Conservation (phyloP, 176 grass and related monocot genomes). For the Urochloa ruziziensis region DNA sequence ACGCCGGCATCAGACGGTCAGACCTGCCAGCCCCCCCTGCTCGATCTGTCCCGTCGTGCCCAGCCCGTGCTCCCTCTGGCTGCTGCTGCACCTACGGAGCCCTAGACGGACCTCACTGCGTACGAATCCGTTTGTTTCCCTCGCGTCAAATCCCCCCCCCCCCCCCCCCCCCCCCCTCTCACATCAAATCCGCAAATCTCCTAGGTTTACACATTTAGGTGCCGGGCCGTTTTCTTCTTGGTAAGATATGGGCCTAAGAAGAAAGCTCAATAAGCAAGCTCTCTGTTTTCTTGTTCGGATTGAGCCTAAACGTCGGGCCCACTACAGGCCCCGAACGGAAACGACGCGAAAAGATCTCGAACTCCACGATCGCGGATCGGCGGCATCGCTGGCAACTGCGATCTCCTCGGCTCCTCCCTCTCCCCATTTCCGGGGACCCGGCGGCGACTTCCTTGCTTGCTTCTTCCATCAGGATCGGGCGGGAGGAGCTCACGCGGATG, state of each 20-base stretch:
- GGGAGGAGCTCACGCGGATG: conserved; percentile 24
- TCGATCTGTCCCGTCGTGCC: background rate
- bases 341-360: background rate
- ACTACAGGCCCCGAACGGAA: background rate
- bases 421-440: background rate
- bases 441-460: background rate
- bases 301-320: background rate
- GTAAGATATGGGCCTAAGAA: background rate
- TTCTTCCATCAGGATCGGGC: background rate
- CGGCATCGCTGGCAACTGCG: background rate
- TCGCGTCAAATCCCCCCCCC: background rate
- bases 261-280: background rate
- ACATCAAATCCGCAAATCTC: background rate
- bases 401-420: too few relatives aligned
- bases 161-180: too few relatives aligned
- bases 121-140: background rate
- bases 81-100: too few relatives aligned
- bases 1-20: too few relatives aligned
- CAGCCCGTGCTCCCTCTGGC: background rate
- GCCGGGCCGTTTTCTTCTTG: background rate
- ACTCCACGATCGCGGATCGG: background rate
- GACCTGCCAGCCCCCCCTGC: too few relatives aligned
- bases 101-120: too few relatives aligned
- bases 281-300: too few relatives aligned
- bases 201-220: background rate